Conservation (phyloP, 345 rosid species). For the Pelargonium nanum region DNA sequence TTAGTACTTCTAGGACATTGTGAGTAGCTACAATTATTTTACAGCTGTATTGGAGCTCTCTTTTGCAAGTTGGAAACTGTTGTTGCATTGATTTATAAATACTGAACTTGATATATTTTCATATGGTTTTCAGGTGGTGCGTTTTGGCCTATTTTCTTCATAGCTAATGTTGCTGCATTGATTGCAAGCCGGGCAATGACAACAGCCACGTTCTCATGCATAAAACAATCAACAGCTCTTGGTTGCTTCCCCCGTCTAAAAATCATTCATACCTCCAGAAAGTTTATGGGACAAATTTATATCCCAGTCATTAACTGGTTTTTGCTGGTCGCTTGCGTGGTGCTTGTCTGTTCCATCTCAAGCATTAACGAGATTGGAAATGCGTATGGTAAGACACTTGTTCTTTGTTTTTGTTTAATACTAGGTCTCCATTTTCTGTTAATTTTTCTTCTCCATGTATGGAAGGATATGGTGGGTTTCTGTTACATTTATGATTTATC, state of each 20-base stretch:
- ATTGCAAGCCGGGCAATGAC: slow-evolving; percentile 99
- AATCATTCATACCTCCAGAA: slow-evolving; percentile 93
- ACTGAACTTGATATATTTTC: not conserved
- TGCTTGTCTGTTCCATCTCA: slow-evolving; percentile 68
- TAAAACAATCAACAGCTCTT: slow-evolving; percentile 90
- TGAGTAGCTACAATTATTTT: not conserved
- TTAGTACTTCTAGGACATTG: not conserved
- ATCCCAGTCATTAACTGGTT: slow-evolving; percentile 99
- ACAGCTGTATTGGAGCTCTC: not conserved
- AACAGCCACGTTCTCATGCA: slow-evolving; percentile 97
- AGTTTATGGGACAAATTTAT: slow-evolving; percentile 98
- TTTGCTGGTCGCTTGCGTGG: slow-evolving; percentile 73
- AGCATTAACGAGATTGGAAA: slow-evolving; percentile 89
- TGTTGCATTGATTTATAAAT: not conserved
- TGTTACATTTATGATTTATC: no score
- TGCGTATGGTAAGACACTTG: slow-evolving; percentile 70
- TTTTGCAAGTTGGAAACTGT: not conserved
- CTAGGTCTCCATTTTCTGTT: no score
- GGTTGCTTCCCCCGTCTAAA: slow-evolving; percentile 99
- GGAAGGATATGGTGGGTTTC: no score
- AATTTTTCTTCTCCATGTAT: no score
- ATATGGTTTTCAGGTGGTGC: slow-evolving; percentile 44
- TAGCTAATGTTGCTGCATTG: slow-evolving; percentile 87
- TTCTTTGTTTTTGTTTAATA: slow-evolving; percentile 9
- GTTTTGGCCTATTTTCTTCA: slow-evolving; percentile 78